These are phyloP conservation scores for Acanthamoeba quina DNA, from an alignment of 208 protist species.

Conservation along the genomic window DNA sequence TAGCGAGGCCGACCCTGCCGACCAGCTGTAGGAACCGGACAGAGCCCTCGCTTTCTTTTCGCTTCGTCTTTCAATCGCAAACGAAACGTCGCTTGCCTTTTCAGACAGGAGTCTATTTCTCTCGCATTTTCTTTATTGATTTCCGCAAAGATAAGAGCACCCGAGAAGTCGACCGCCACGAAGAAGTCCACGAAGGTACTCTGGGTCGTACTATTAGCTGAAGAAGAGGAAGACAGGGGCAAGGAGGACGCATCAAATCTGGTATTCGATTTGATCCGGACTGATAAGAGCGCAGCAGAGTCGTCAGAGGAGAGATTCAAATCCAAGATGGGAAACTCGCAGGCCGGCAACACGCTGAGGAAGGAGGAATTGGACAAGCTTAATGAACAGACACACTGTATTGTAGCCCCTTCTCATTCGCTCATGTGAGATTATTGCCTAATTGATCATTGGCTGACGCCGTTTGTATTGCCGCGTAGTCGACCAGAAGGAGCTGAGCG, in stretches of 20 bases:
- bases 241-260: not conserved
- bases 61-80: too few species aligned
- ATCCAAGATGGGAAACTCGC: conserved; percentile 54
- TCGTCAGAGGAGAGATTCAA: not conserved
- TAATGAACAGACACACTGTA: conserved; percentile 53
- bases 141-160: too few species aligned
- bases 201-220: too few species aligned
- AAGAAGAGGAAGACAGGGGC: not conserved
- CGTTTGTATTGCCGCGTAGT: not conserved
- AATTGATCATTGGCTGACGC: not conserved
- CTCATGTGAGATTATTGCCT: not conserved
- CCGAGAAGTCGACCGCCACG: too few species aligned
- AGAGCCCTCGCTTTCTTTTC: too few species aligned
- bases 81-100: too few species aligned
- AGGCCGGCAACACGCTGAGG: conserved; percentile 38
- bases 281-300: too few species aligned
- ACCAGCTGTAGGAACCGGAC: too few species aligned
- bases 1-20: too few species aligned
- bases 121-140: too few species aligned
- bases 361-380: conserved; percentile 66
- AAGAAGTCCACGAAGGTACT: too few species aligned
- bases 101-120: too few species aligned
- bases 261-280: not conserved
- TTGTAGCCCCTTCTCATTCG: not conserved
- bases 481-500: conserved; percentile 79